These are phyloP conservation scores for Juglanconis sp. DNA, from an alignment of 2,329 filamentous ascomycete species.

Conservation along the genomic window DNA sequence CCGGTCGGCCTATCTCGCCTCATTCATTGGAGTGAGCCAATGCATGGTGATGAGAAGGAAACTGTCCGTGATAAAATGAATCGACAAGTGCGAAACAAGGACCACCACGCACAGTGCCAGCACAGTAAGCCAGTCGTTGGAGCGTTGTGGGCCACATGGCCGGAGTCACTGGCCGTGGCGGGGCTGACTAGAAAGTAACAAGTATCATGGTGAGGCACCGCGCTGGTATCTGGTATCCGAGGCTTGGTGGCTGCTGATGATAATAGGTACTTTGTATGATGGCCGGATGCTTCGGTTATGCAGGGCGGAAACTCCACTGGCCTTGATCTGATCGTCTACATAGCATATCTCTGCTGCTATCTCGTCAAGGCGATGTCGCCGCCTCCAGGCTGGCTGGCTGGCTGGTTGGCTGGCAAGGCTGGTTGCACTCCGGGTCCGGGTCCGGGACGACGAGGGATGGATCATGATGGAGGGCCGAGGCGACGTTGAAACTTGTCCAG, in stretches of 20 bases:
- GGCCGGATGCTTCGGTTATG: no score
- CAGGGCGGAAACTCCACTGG: no score
- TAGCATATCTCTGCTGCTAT: not conserved
- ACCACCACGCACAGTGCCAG: conserved; percentile 16
- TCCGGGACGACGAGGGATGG: not conserved
- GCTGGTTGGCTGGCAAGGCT: no score
- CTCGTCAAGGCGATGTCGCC: not conserved
- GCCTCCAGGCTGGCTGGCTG: not conserved
- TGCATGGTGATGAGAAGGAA: conserved; percentile 9
- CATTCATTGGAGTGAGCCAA: conserved; percentile 5
- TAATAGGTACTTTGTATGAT: no score
- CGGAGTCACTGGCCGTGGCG: not conserved
- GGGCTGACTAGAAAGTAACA: not conserved
- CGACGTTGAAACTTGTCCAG: conserved; percentile 15
- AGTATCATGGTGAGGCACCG: no score
- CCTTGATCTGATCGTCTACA: no score
- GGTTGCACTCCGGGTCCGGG: no score
- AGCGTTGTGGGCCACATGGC: conserved; percentile 11
- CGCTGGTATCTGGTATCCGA: not conserved
- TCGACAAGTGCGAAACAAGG: conserved; percentile 2
- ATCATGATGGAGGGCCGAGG: conserved; percentile 7
- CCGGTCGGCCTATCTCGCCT: not conserved
- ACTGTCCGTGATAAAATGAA: conserved; percentile 4
- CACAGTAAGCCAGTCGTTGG: conserved; percentile 17
- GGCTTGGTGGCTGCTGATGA: no score